phyloP scores from a whole-genome alignment of 2,329 filamentous ascomycete species.

The Ceratocystiopsis sp. region DNA sequence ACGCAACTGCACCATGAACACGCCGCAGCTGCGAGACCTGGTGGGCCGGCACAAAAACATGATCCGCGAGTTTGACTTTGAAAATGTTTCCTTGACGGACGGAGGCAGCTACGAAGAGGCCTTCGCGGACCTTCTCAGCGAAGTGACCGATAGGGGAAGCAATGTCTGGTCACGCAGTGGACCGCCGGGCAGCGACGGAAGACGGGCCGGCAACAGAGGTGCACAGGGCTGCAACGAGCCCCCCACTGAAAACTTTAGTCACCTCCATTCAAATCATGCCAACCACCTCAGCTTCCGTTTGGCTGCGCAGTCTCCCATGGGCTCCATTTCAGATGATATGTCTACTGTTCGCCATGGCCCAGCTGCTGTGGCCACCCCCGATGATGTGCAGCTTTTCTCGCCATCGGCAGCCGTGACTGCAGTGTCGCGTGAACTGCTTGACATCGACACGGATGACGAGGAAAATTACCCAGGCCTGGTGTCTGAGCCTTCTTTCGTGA shows the following conservation, averaged over 20 bases:
- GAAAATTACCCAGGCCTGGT: slow-evolving; percentile 14
- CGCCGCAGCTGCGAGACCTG: slow-evolving; percentile 51
- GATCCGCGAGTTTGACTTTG: slow-evolving; percentile 64
- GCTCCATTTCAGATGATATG: slow-evolving; percentile 5
- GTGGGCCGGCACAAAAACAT: slow-evolving; percentile 49
- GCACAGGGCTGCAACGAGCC: no score
- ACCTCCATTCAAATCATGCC: neutral
- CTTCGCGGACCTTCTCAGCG: slow-evolving; percentile 49
- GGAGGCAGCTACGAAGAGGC: slow-evolving; percentile 67
- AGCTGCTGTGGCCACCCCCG: slow-evolving; percentile 5
- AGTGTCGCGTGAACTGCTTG: slow-evolving; percentile 32
- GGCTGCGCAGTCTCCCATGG: slow-evolving; percentile 7
- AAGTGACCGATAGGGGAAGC: slow-evolving; percentile 21
- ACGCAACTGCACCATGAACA: slow-evolving; percentile 56
- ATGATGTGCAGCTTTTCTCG: slow-evolving; percentile 23
- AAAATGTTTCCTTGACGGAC: slow-evolving; percentile 52
- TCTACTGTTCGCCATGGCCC: slow-evolving; percentile 1
- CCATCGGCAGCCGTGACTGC: slow-evolving; percentile 38
- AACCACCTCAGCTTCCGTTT: slow-evolving; percentile 12
- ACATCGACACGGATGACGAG: slow-evolving; percentile 22
- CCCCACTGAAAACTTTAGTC: no score
- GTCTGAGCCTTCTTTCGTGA: slow-evolving; percentile 1
- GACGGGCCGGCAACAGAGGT: no score
- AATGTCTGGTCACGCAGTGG: slow-evolving; percentile 23
- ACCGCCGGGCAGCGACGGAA: no score